Percentiles rank a stretch among this genome's conserved stretches.
These are phyloP conservation scores for Caryopteris hybrid DNA, from an alignment of 305 asterid genomes.

Conservation along the genomic window DNA sequence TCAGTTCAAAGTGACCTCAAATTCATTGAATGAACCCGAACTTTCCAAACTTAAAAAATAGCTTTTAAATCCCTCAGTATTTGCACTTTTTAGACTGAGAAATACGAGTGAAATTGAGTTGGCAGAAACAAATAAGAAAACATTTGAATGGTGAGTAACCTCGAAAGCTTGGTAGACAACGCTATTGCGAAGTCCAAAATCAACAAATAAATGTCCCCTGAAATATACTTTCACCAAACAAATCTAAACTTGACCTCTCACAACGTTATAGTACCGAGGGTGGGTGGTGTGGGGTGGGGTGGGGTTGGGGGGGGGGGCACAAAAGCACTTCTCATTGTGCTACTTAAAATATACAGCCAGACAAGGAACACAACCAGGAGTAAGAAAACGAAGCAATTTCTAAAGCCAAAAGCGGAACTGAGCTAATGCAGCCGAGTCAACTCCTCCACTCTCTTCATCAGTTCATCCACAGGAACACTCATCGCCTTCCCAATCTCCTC, in stretches of 20 bases:
- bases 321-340: neutral
- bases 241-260: neutral
- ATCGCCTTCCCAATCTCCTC: conserved; percentile 76
- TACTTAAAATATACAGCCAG: conserved; percentile 9
- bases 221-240: neutral
- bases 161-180: too few species aligned
- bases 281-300: too few species aligned
- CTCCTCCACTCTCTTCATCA: conserved; percentile 98
- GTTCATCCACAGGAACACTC: conserved; percentile 75
- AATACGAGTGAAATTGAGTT: neutral
- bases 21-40: too few species aligned
- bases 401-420: neutral
- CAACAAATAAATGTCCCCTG: neutral
- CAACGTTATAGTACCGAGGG: too few species aligned
- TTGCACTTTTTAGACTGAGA: too few species aligned
- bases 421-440: conserved; percentile 80
- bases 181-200: neutral
- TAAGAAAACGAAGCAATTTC: neutral
- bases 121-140: neutral
- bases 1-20: too few species aligned
- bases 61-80: too few species aligned
- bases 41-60: too few species aligned
- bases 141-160: neutral
- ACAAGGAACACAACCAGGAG: neutral
- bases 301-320: too few species aligned